phyloP scores from a whole-genome alignment of 495 filamentous ascomycete species.

The Chaetomium fimeti region DNA sequence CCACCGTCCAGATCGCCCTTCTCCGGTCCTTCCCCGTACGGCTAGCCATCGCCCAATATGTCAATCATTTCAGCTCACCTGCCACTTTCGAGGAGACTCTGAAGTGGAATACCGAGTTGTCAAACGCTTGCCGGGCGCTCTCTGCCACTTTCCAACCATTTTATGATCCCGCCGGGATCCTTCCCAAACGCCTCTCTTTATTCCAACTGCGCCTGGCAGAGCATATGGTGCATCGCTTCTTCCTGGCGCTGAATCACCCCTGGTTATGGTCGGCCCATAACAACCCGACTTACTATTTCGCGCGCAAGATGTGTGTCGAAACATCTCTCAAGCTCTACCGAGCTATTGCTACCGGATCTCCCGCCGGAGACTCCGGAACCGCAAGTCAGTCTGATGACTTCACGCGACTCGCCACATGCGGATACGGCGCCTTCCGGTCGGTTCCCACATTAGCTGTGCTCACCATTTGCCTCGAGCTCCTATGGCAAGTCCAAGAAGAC shows the following conservation, averaged over 20 bases:
- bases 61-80: constrained; percentile 37
- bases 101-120: constrained; percentile 40
- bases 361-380: constrained; percentile 23
- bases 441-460: constrained; percentile 45
- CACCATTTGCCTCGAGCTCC: constrained; percentile 51
- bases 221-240: constrained; percentile 52
- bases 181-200: constrained; percentile 36
- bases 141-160: constrained; percentile 33
- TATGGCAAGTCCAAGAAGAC: constrained; percentile 52
- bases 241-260: constrained; percentile 51
- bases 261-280: constrained; percentile 37
- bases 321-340: constrained; percentile 46
- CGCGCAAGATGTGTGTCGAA: constrained; percentile 48
- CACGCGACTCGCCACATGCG: constrained; percentile 43
- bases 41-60: constrained; percentile 39
- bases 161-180: constrained; percentile 38
- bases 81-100: constrained; percentile 42
- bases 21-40: constrained; percentile 39
- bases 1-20: constrained; percentile 40
- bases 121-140: constrained; percentile 36
- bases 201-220: constrained; percentile 43
- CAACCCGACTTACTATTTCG: constrained; percentile 48
- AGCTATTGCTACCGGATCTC: constrained; percentile 30
- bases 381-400: constrained; percentile 41
- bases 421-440: constrained; percentile 50